Base-by-base conservation (phyloP, 2,329 filamentous ascomycete species). In the Orbilia blumenaviensis region DNA sequence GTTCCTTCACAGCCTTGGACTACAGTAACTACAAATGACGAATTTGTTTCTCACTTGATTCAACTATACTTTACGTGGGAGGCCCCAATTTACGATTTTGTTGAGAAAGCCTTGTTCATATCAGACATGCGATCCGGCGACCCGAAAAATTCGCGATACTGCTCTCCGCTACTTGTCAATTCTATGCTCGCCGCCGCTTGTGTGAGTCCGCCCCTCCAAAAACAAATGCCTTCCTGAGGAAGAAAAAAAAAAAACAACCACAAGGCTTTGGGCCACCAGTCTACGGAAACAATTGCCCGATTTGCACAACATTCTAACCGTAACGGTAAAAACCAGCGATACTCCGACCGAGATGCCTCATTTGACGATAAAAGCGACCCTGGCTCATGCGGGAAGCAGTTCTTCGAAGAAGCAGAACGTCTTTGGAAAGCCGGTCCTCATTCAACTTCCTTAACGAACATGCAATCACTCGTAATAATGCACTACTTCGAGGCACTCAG, bases 1-100 rank as follows among this genome's bases (percentile, higher is more conserved):
- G 71, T 75, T 21, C 71, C 71, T 3, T 75, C 71, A 21, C 71
- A 75, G 18, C 71, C 71, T n/a, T 75, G 71, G 71, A 75, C 71
- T 16, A 32, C 63, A 7, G 63, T 75, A 25, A 68, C 71, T 12
- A 32, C 21, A 23, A 64, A 44, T 29, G 63, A 75, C 32, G 71
- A 75, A 58, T 64, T 75, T n/a, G 71, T 75, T 50, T 75, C 71
- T 12, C 71, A 75, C 16, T 38, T 75, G 16, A 63, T 75, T 9
- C 71, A 75, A 42, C 56, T 75, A 9, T 75, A 63, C 18, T 75
- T 75, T 29, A 75, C 71, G 18, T 75, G 71, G 71, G 71, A 75
- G 27, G 63, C 54, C 0, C 71, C 71, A 10, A 27, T 75, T 10
- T 75, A 75, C 34, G 71, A 75, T 18, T 32, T 75, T 14, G 63